Percentiles rank a stretch among this genome's conserved stretches.
These are phyloP conservation scores for Aspergillus bombycis DNA, from an alignment of 2,329 filamentous ascomycete genomes.

Conservation along the genomic window DNA sequence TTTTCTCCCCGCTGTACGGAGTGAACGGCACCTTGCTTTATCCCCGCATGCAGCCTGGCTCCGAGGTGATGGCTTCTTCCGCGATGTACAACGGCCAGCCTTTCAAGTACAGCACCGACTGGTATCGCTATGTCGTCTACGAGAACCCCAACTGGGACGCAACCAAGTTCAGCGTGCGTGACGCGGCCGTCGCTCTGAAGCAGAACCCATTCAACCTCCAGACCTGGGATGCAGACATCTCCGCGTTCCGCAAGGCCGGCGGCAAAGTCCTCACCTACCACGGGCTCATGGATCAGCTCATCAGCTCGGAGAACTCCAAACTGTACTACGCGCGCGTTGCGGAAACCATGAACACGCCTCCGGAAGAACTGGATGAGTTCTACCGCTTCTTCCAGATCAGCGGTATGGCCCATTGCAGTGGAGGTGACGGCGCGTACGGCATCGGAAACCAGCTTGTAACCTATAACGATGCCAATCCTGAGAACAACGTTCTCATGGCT, in stretches of 20 bases:
- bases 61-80: constrained; percentile 29
- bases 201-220: constrained; percentile 54
- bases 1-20: constrained; percentile 38
- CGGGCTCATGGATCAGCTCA: constrained; percentile 52
- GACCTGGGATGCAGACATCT: constrained; percentile 53
- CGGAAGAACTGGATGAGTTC: constrained; percentile 42
- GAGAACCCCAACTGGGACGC: constrained; percentile 44
- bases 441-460: constrained; percentile 38
- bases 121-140: constrained; percentile 50
- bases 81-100: constrained; percentile 42
- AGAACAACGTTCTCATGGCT: constrained; percentile 53
- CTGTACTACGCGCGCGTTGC: constrained; percentile 56
- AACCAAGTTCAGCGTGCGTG: constrained; percentile 41
- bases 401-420: constrained; percentile 56
- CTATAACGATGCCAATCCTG: constrained; percentile 31
- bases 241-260: constrained; percentile 47
- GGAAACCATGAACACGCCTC: constrained; percentile 38
- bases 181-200: constrained; percentile 39
- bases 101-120: constrained; percentile 44
- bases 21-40: constrained; percentile 35
- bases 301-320: constrained; percentile 54
- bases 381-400: constrained; percentile 58
- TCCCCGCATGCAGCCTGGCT: constrained; percentile 41
- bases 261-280: constrained; percentile 49
- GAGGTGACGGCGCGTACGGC: constrained; percentile 47